A percentile compares a stretch with the other conserved stretches of the same genome.
phyloP scores from a whole-genome alignment of 768 basidiomycete genomes.

The Phylloporus sp. region DNA sequence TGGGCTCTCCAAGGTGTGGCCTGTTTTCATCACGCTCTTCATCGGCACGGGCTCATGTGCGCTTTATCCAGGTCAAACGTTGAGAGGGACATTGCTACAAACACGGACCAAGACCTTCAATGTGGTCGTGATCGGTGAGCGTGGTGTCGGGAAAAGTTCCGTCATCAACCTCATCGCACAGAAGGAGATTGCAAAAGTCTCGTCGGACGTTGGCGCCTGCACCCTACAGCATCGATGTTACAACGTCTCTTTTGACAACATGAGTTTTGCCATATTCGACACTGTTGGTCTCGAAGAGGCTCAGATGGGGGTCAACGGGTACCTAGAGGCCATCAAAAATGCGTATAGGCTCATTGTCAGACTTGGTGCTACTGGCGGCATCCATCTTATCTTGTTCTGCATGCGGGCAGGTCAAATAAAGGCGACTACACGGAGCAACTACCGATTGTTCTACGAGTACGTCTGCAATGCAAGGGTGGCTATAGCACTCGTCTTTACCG shows the following conservation, averaged over 20 bases:
- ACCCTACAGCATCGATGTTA: conserved; percentile 34
- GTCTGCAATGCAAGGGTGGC: conserved; percentile 38
- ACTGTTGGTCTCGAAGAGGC: conserved; percentile 34
- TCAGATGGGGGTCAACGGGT: conserved; percentile 25
- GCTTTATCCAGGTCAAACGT: too few relatives aligned
- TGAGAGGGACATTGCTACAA: too few relatives aligned
- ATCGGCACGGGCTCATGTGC: too few relatives aligned
- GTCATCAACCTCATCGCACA: too few relatives aligned
- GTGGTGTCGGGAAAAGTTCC: too few relatives aligned
- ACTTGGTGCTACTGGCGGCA: too few relatives aligned
- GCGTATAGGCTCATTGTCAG: conserved; percentile 31
- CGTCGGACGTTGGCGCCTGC: conserved; percentile 29
- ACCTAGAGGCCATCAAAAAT: conserved; percentile 26
- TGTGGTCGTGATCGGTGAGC: too few relatives aligned
- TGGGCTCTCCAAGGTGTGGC: too few relatives aligned
- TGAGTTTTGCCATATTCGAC: conserved; percentile 21
- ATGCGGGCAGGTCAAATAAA: conserved; percentile 39
- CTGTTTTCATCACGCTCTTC: too few relatives aligned
- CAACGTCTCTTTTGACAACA: conserved; percentile 16
- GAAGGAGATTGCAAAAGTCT: conserved; percentile 21
- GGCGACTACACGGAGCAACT: conserved; percentile 36
- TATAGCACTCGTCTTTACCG: conserved; percentile 37
- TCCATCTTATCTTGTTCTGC: conserved; percentile 41
- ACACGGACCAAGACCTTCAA: too few relatives aligned
- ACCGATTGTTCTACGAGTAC: conserved; percentile 36